Evolutionary conservation across 1,284 basidiomycete genomes (phyloP).

Genomic region (Ustilago curta): DNA sequence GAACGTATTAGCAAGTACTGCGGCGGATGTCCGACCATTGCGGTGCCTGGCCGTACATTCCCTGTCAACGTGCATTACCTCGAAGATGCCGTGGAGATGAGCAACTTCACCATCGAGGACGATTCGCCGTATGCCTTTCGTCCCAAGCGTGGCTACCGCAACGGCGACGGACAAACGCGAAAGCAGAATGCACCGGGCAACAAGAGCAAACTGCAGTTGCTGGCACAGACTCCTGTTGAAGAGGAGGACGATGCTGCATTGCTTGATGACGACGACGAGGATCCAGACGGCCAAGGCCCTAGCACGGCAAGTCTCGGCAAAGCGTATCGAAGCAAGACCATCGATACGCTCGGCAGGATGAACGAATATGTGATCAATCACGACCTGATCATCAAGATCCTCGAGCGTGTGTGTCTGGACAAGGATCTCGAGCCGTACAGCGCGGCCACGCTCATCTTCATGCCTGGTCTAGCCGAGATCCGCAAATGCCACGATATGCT

Average conservation of each 20-base stretch:
- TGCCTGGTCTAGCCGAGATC: slow-evolving; percentile 89
- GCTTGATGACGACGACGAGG: slow-evolving; percentile 82
- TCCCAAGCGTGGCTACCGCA: slow-evolving; percentile 47
- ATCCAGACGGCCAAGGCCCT: slow-evolving; percentile 69
- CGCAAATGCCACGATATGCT: slow-evolving; percentile 87
- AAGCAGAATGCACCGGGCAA: slow-evolving; percentile 58
- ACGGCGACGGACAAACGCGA: slow-evolving; percentile 29
- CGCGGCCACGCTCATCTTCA: slow-evolving; percentile 87
- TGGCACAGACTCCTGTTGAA: slow-evolving; percentile 73
- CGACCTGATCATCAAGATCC: slow-evolving; percentile 78
- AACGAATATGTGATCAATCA: slow-evolving; percentile 83
- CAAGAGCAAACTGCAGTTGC: slow-evolving; percentile 77
- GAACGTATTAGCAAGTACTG: slow-evolving; percentile 95
- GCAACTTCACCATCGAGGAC: slow-evolving; percentile 81
- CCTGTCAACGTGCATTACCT: slow-evolving; percentile 89
- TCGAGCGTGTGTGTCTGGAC: slow-evolving; percentile 87
- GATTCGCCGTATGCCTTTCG: slow-evolving; percentile 82
- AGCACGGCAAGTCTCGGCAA: slow-evolving; percentile 70
- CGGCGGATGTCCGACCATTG: slow-evolving; percentile 81
- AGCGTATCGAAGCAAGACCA: slow-evolving; percentile 79
- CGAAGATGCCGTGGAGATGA: slow-evolving; percentile 91
- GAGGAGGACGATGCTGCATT: slow-evolving; percentile 80
- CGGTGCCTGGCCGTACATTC: slow-evolving; percentile 94
- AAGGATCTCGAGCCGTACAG: slow-evolving; percentile 76
- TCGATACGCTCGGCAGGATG: slow-evolving; percentile 83